phyloP scores from a whole-genome alignment of 2,329 filamentous ascomycete genomes.

The Microsporum canis region DNA sequence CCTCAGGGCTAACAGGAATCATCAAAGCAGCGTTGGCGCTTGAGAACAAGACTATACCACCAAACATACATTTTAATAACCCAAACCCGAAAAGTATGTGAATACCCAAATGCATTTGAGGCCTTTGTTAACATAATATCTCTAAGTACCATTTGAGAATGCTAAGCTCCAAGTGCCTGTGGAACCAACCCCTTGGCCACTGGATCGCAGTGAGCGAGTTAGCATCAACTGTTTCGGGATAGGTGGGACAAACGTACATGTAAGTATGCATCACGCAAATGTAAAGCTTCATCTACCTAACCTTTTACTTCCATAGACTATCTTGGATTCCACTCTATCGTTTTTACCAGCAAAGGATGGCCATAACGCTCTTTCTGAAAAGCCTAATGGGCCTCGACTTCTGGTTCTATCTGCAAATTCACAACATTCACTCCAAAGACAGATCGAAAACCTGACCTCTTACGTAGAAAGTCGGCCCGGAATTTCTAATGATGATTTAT shows the following conservation, averaged over 20 bases:
- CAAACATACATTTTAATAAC: conserved; percentile 13
- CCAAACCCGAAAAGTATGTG: conserved; percentile 3
- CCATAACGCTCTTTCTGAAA: background rate
- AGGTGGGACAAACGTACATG: conserved; percentile 12
- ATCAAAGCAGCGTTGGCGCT: conserved; percentile 22
- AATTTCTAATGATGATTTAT: background rate
- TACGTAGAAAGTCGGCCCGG: background rate
- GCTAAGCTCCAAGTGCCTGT: conserved; percentile 7
- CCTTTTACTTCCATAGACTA: background rate
- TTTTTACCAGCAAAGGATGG: background rate
- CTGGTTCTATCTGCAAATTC: background rate
- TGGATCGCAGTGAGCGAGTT: conserved; percentile 6
- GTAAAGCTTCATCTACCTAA: background rate
- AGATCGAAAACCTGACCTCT: background rate
- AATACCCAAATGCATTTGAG: conserved; percentile 6
- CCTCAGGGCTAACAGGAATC: conserved; percentile 20
- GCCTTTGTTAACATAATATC: background rate
- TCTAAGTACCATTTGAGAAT: background rate
- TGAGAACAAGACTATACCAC: conserved; percentile 21
- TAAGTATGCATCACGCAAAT: background rate
- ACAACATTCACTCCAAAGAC: background rate
- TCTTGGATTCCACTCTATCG: background rate
- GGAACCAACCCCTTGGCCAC: conserved; percentile 19
- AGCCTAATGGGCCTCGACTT: background rate
- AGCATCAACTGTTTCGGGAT: conserved; percentile 18